Conservation (phyloP, 2,329 filamentous ascomycete genomes). For the Aspergillus pseudotamarii region DNA sequence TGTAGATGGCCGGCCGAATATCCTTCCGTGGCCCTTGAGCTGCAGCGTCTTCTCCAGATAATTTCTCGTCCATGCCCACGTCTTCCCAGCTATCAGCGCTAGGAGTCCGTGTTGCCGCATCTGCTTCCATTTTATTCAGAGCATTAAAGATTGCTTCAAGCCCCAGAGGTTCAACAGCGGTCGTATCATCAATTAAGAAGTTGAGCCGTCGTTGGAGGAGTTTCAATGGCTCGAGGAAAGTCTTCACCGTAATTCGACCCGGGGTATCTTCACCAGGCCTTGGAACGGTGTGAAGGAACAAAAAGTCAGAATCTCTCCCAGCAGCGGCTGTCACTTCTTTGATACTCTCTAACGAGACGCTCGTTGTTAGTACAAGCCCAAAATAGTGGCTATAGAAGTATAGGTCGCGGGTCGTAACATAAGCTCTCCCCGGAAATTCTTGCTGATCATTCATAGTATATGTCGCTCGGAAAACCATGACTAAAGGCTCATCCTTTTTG, state of each 20-base stretch:
- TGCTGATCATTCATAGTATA: slow-evolving; percentile 79
- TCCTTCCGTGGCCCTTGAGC: slow-evolving; percentile 50
- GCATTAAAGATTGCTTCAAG: slow-evolving; percentile 71
- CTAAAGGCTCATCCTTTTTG: slow-evolving; percentile 74
- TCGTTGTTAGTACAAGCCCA: slow-evolving; percentile 83
- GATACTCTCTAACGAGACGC: slow-evolving; percentile 73
- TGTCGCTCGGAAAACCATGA: slow-evolving; percentile 89
- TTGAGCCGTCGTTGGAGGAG: slow-evolving; percentile 83
- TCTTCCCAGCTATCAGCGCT: slow-evolving; percentile 93
- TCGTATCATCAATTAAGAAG: slow-evolving; percentile 78
- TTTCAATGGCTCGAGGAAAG: slow-evolving; percentile 84
- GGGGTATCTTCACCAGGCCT: slow-evolving; percentile 64
- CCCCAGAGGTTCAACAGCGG: slow-evolving; percentile 69
- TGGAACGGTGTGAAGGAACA: slow-evolving; percentile 79
- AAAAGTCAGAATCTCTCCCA: slow-evolving; percentile 88
- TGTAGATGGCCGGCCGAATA: slow-evolving; percentile 60
- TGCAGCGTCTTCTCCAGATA: slow-evolving; percentile 40
- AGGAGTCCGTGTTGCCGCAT: slow-evolving; percentile 63
- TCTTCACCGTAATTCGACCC: slow-evolving; percentile 82
- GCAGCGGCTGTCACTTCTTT: slow-evolving; percentile 87
- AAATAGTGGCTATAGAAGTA: slow-evolving; percentile 98
- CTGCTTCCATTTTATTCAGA: slow-evolving; percentile 73
- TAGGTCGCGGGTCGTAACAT: slow-evolving; percentile 82
- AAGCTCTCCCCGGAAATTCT: slow-evolving; percentile 81
- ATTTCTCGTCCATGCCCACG: slow-evolving; percentile 66